Percentiles rank a stretch among this genome's conserved stretches.
Conservation (phyloP, 1,284 basidiomycete species). For the Ustilago trichophora region DNA sequence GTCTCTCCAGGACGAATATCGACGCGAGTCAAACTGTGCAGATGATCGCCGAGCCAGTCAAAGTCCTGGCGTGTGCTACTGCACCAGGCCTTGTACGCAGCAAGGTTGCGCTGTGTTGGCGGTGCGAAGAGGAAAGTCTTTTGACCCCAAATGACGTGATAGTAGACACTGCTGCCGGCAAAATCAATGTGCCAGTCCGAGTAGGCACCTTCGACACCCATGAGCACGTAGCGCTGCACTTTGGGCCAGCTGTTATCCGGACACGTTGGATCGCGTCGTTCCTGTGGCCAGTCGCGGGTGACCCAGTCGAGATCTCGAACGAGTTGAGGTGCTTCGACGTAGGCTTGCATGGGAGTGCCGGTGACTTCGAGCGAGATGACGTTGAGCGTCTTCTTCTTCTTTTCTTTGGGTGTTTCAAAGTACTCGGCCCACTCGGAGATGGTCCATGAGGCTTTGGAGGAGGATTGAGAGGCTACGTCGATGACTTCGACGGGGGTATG, state of each 20-base stretch:
- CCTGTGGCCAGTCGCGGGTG: conserved; percentile 85
- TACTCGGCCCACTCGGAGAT: conserved; percentile 90
- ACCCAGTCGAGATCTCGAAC: conserved; percentile 91
- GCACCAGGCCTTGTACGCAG: conserved; percentile 83
- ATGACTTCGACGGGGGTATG: conserved; percentile 59
- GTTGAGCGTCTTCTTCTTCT: conserved; percentile 77
- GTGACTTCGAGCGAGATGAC: conserved; percentile 88
- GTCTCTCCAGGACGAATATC: conserved; percentile 85
- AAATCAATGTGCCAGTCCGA: conserved; percentile 72
- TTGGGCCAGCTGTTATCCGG: conserved; percentile 76
- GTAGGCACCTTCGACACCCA: conserved; percentile 84
- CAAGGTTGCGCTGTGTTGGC: conserved; percentile 85
- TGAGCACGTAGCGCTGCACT: conserved; percentile 93
- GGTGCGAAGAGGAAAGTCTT: conserved; percentile 91
- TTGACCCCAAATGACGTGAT: conserved; percentile 57
- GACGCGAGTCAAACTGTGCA: conserved; percentile 86
- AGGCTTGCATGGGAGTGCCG: conserved; percentile 77
- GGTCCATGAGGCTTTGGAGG: conserved; percentile 73
- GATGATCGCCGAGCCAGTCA: conserved; percentile 89
- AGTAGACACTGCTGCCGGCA: conserved; percentile 47
- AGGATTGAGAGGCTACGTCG: conserved; percentile 67
- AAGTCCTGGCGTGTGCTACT: conserved; percentile 79
- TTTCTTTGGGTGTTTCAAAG: conserved; percentile 74
- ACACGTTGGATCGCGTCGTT: conserved; percentile 47
- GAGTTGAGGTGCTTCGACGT: conserved; percentile 78